Evolutionary conservation across 129 eudicot species (phyloP), one percentile per base, ranked within the genome.

Genomic region (Oenanthe sinensis): DNA sequence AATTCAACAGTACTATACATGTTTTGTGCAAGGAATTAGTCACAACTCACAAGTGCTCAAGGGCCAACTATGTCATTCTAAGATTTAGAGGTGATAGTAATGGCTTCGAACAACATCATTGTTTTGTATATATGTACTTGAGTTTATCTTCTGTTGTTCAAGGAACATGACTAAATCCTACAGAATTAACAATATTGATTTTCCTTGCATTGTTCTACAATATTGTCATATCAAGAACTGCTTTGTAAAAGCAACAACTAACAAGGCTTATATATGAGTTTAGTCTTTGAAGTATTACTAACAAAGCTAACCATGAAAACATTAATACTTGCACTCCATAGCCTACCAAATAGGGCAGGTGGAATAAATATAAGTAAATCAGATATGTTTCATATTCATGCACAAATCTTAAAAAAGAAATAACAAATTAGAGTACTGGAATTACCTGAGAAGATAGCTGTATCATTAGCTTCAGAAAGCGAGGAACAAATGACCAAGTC

Each of bases 401-500:
- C 69, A 16, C 58, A 75, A 39, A 45, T 14, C 22, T 37, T 3
- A 74, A 33, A 60, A 10, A 0, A 55, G 40, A 49, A 60, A 58
- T 17, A 22, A 6, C 52, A 62, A 43, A 67, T 37, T 75, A 33
- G 16, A 22, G 60, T 67, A 26, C 11, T 81, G 75, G 79, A 77
- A 91, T 85, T 58, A 96, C 99, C 87, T 96, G 97, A 81, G 99
- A 89, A 33, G 99, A 96, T 14, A 96, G 78, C 46, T 82, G 87
- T 81, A 86, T 87, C 99, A 96, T 96, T 78, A 96, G 86, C 87
- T 96, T 96, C 42, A 92, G 83, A 78, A 96, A 92, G 70, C 97
- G 93, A 17, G 97, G 99, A 83, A 96, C 86, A 79, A 90, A 92
- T 50, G 88, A 86, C 99, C 99, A 96, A 20, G 97, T 87, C 72